Conservation (phyloP, 257 asterid species). For the Apocynum venetum region DNA sequence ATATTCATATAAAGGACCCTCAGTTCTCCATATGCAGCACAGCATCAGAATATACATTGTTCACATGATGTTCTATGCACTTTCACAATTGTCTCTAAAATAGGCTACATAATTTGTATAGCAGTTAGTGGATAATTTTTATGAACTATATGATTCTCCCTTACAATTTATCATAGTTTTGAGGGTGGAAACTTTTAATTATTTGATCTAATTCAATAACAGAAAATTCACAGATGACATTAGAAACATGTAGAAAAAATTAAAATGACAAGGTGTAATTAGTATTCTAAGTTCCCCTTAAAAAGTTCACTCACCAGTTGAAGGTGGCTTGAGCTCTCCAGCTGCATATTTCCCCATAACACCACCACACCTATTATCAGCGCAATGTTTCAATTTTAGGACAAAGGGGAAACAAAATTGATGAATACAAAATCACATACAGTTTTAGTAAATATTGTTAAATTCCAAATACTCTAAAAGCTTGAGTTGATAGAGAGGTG, state of each 20-base stretch:
- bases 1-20: background rate
- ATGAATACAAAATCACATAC: background rate
- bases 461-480: no score
- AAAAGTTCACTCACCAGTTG: slow-evolving; percentile 60
- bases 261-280: background rate
- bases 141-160: background rate
- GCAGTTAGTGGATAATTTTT: background rate
- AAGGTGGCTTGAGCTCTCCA: slow-evolving; percentile 95
- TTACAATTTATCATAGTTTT: background rate
- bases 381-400: slow-evolving; percentile 9
- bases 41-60: background rate
- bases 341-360: slow-evolving; percentile 99
- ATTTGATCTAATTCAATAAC: background rate
- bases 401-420: background rate
- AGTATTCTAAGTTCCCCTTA: background rate
- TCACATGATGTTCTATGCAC: background rate
- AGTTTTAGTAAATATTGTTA: background rate
- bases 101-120: background rate
- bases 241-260: background rate
- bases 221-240: background rate
- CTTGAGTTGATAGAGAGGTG: no score
- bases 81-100: background rate
- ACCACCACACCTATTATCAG: slow-evolving; percentile 86
- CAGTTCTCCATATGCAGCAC: background rate
- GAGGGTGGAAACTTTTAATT: background rate